Conservation (phyloP, 495 filamentous ascomycete species). For the Pseudomonodictys pantanalensis region DNA sequence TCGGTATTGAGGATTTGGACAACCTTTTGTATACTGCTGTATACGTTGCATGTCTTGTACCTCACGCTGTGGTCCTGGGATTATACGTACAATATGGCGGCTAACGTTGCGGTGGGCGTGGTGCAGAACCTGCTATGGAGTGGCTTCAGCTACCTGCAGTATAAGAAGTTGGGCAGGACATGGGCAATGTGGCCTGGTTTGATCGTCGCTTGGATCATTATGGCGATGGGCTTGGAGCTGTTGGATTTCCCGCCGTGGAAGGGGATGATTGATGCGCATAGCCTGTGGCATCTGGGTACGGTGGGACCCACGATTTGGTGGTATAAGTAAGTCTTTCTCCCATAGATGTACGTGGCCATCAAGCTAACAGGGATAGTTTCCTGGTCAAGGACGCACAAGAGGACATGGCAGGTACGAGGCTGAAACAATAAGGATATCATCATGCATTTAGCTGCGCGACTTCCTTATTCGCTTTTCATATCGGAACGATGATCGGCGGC, state of each 20-base stretch:
- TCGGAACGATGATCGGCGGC: no score
- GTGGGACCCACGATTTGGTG: conserved; percentile 85
- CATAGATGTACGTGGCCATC: background rate
- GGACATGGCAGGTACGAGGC: conserved; percentile 45
- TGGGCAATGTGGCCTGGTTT: conserved; percentile 93
- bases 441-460: no score
- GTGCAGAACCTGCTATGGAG: conserved; percentile 84
- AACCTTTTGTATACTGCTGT: conserved; percentile 63
- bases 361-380: conserved; percentile 53
- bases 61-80: conserved; percentile 85
- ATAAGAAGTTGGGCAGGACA: conserved; percentile 60
- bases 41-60: conserved; percentile 76
- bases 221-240: conserved; percentile 93
- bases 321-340: conserved; percentile 74
- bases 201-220: conserved; percentile 86
- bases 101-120: conserved; percentile 80
- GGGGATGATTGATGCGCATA: conserved; percentile 88
- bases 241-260: conserved; percentile 87
- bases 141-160: conserved; percentile 73
- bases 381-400: conserved; percentile 75
- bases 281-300: conserved; percentile 91
- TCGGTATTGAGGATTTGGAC: conserved; percentile 72
- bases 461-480: no score
- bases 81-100: conserved; percentile 96
- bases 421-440: conserved; percentile 32